Evolutionary conservation across 108 stramenopile genomes (phyloP), one percentile per base, ranked within the genome.

Genomic region (Hondaea fermentalgiana): DNA sequence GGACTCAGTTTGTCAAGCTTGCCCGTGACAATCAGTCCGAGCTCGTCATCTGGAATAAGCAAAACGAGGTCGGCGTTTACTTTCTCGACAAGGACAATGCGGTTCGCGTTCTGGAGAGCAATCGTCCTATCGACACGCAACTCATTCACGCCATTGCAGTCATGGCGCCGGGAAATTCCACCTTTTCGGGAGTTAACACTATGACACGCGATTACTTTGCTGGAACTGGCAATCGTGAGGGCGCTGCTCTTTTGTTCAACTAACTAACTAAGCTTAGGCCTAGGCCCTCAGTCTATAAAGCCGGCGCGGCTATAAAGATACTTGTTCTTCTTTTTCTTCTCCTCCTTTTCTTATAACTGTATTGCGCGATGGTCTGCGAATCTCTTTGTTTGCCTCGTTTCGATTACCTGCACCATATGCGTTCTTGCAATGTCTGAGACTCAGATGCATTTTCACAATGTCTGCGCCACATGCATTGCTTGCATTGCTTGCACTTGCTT

Each of bases 1-100:
- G 60, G 60, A 45, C 25, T 14, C 88, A 88, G 47, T 88, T 60
- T 53, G 88, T 88, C 44, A 88, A 88, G 47, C 44, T 88, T 5
- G 60, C 88, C 3, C 47, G 53, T 0, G 58, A 60, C 44, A 64
- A 64, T 5, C 43, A 88, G 29, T 35, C 88, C 43, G 88, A 59
- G 12, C 5, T 88, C 12, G 29, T 69, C 0, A 25, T 88, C 23
- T 69, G 19, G 43, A 57, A 57, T 35, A 19, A 19, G 60, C 19
- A 14, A 0, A 59, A 47, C 4, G 60, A 64, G 28, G 88, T 60
- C 44, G n/a, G 23, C n/a, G 14, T 88, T 28, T 60, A 88, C 64
- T 60, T 29, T 43, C 29, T 60, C 4, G 53, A 88, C 60, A 28
- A 21, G 3, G 19, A 10, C 28, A 23, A 88, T 60, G 42, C 23